Base-by-base conservation (phyloP, 306 rosid species). In the Glycine soja region DNA sequence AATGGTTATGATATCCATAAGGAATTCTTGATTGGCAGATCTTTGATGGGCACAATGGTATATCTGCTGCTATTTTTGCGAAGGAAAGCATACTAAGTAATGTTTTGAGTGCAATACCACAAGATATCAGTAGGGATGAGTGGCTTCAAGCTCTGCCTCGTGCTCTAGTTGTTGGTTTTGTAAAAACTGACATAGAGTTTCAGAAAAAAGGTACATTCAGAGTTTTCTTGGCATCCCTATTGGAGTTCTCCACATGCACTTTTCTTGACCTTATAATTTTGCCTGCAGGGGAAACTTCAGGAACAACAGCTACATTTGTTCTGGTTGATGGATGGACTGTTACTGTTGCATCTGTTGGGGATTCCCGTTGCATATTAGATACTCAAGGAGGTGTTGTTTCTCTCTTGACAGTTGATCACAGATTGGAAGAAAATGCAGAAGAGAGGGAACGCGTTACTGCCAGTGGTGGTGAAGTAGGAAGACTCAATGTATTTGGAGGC, bases 391-490 rank as follows among this genome's bases (percentile, higher is more conserved):
- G 94, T 19, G 87, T 90, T 24, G 97, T 94, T 78, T 91, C 97
- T 81, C 94, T 92, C 75, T 85, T 92, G 90, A 94, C 97, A 4
- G 98, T 94, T 70, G 98, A 94, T 87, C 97, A 94, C 82, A 88
- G 98, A 83, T 87, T 92, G 86, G 98, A 92, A 86, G 98, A 94
- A 80, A 94, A 94, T 82, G 94, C 7, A 72, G 97, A 94, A 84
- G 98, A 94, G 91, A 89, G 98, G 85, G 94, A 92, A 53, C 98
- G 97, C 3, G 97, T 92, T 56, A 95, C 97, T 80, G 98, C 98
- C 30, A 92, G 98, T 83, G 98, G 98, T 8, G 98, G 98, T 70
- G 97, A 95, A 90, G 98, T 95, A 66, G 98, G 98, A 79, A 91
- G 98, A 87, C 97, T 95, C 65, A 95, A 92, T 72, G 89, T 95